Conservation (phyloP, 2,329 filamentous ascomycete genomes). For the Trichoderma aggressivum region DNA sequence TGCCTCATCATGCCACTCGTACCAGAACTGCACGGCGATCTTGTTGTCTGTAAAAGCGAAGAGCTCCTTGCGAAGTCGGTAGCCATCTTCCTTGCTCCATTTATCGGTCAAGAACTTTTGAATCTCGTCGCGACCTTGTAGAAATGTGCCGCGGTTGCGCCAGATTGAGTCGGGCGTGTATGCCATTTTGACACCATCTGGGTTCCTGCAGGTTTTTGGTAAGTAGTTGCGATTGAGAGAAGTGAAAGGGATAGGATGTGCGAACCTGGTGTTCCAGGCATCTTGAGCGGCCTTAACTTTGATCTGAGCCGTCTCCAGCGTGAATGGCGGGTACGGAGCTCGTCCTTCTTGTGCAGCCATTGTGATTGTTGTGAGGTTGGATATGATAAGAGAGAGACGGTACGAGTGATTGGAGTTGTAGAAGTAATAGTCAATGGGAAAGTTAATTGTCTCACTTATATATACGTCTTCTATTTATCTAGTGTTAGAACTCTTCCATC, state of each 20-base stretch:
- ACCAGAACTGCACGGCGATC: slow-evolving; percentile 91
- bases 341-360: slow-evolving; percentile 21
- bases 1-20: slow-evolving; percentile 67
- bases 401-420: not conserved
- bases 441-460: not conserved
- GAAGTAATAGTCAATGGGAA: not conserved
- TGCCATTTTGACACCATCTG: slow-evolving; percentile 61
- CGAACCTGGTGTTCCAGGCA: slow-evolving; percentile 74
- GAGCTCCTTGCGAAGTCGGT: slow-evolving; percentile 76
- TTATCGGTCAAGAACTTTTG: slow-evolving; percentile 66
- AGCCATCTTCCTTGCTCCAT: slow-evolving; percentile 69
- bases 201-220: slow-evolving; percentile 48
- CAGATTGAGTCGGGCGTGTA: slow-evolving; percentile 77
- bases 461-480: not conserved
- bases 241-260: not conserved
- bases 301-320: slow-evolving; percentile 61
- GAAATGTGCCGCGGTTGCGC: slow-evolving; percentile 71
- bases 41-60: slow-evolving; percentile 72
- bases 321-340: slow-evolving; percentile 68
- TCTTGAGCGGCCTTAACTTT: slow-evolving; percentile 86
- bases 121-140: slow-evolving; percentile 66
- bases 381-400: not conserved
- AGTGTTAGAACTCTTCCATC: too few relatives aligned
- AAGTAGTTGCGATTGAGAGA: not conserved
- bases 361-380: not conserved